Evolutionary conservation across 31 red algal species (phyloP).

Genomic region (Endocladia muricata): DNA sequence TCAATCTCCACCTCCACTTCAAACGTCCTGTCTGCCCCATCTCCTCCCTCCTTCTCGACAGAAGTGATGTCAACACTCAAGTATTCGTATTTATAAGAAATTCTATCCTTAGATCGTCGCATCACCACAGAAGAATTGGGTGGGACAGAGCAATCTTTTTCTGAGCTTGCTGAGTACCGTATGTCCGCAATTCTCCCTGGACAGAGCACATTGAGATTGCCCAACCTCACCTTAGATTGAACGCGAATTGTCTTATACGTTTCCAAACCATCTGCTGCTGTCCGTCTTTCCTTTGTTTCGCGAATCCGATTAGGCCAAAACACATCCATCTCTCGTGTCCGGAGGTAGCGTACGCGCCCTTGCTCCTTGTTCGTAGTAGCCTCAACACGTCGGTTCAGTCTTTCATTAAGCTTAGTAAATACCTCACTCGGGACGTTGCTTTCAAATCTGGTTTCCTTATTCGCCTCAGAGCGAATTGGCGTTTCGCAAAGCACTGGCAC

Average conservation of each 20-base stretch:
- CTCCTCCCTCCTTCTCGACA: slow-evolving; percentile 30
- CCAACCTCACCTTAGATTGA: slow-evolving; percentile 52
- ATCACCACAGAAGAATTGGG: slow-evolving; percentile 11
- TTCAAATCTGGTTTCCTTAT: slow-evolving; percentile 50
- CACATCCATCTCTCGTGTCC: slow-evolving; percentile 52
- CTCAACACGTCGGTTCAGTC: slow-evolving; percentile 58
- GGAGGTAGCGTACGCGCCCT: slow-evolving; percentile 42
- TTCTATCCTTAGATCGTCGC: slow-evolving; percentile 65
- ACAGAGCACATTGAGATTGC: slow-evolving; percentile 75
- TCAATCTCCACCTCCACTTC: slow-evolving; percentile 86
- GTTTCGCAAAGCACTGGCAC: slow-evolving; percentile 79
- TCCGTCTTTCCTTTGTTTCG: slow-evolving; percentile 22
- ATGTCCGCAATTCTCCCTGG: slow-evolving; percentile 47
- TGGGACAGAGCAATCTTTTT: slow-evolving; percentile 53
- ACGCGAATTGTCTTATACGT: slow-evolving; percentile 40
- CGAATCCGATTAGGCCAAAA: slow-evolving; percentile 56
- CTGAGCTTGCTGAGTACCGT: slow-evolving; percentile 72
- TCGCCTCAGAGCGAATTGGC: slow-evolving; percentile 46
- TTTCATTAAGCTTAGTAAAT: slow-evolving; percentile 41
- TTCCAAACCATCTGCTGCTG: slow-evolving; percentile 18
- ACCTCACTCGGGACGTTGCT: slow-evolving; percentile 55
- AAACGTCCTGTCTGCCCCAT: neutral
- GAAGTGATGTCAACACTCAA: slow-evolving; percentile 70
- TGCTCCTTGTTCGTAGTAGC: slow-evolving; percentile 17
- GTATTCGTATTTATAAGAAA: slow-evolving; percentile 79